These are phyloP conservation scores for Bertia moriformis DNA, from an alignment of 2,329 filamentous ascomycete species.

Conservation along the genomic window DNA sequence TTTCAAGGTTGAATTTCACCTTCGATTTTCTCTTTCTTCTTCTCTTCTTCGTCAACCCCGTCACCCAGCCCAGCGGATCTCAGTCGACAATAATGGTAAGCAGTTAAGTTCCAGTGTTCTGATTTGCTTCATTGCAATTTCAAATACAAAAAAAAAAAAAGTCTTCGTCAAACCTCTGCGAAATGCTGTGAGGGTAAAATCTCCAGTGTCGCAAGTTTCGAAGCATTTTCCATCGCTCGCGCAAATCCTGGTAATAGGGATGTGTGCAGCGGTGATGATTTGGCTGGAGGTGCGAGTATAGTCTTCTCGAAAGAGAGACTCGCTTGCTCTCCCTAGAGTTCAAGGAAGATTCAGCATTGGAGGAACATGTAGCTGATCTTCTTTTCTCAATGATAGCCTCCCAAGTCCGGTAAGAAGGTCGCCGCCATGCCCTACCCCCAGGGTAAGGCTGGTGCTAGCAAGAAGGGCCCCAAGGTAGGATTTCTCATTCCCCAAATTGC, in stretches of 20 bases:
- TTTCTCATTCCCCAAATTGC: conserved; percentile 1
- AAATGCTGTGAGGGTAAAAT: background rate
- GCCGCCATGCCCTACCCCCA: conserved; percentile 92
- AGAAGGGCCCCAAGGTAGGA: conserved; percentile 95
- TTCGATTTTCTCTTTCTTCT: conserved; percentile 1
- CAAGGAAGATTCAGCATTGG: conserved; percentile 61
- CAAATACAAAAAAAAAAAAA: too few species aligned
- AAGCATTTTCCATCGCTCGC: background rate
- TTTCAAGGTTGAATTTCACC: background rate
- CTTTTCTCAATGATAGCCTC: conserved; percentile 99
- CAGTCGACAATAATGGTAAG: conserved; percentile 1
- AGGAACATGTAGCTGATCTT: conserved; percentile 85
- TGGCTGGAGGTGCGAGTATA: conserved; percentile 14
- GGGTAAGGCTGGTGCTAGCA: conserved; percentile 64
- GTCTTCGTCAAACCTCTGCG: too few species aligned
- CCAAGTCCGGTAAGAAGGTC: conserved; percentile 95
- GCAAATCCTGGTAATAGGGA: background rate
- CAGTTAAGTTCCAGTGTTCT: background rate
- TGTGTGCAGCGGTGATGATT: conserved; percentile 1
- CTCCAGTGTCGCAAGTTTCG: background rate
- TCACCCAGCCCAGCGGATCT: background rate
- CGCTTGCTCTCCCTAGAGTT: conserved; percentile 71
- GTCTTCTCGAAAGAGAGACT: too few species aligned
- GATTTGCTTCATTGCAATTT: too few species aligned
- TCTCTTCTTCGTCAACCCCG: background rate